These are phyloP conservation scores for Naganishia sp. DNA, from an alignment of 1,284 basidiomycete genomes.

Conservation along the genomic window DNA sequence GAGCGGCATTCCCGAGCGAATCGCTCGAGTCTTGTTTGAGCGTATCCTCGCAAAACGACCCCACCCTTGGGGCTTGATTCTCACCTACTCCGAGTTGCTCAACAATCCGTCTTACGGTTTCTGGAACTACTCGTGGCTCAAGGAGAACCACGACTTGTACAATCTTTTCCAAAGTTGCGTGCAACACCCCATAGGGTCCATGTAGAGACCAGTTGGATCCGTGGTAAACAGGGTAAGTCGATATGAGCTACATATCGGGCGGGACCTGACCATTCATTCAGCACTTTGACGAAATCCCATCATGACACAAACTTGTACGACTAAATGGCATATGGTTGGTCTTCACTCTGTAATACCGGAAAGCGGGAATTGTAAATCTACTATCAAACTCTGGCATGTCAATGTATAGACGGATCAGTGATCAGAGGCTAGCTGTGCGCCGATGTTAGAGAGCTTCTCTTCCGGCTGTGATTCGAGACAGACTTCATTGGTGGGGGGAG, in stretches of 20 bases:
- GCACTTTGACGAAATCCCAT: conserved; percentile 16
- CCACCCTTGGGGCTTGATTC: conserved; percentile 94
- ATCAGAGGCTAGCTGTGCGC: no score
- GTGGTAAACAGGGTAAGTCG: conserved; percentile 12
- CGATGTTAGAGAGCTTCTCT: no score
- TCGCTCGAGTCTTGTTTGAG: conserved; percentile 88
- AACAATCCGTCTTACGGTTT: conserved; percentile 52
- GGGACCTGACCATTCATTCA: not conserved
- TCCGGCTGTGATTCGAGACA: no score
- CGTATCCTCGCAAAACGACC: conserved; percentile 90
- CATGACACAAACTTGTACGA: conserved; percentile 25
- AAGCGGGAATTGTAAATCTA: conserved; percentile 14
- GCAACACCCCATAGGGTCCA: conserved; percentile 21
- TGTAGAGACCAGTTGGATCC: conserved; percentile 15
- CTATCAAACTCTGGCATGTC: conserved; percentile 13
- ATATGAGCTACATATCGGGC: not conserved
- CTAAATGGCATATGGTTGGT: conserved; percentile 13
- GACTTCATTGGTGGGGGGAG: no score
- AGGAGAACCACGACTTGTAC: conserved; percentile 50
- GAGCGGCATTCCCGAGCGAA: conserved; percentile 73
- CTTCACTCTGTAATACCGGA: conserved; percentile 25
- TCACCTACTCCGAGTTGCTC: conserved; percentile 80
- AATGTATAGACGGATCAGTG: not conserved
- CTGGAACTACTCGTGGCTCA: conserved; percentile 53
- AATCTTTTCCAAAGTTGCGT: conserved; percentile 41